Evolutionary conservation across 805 yeast species (phyloP).

Genomic region (Ogataea trehalophila): DNA sequence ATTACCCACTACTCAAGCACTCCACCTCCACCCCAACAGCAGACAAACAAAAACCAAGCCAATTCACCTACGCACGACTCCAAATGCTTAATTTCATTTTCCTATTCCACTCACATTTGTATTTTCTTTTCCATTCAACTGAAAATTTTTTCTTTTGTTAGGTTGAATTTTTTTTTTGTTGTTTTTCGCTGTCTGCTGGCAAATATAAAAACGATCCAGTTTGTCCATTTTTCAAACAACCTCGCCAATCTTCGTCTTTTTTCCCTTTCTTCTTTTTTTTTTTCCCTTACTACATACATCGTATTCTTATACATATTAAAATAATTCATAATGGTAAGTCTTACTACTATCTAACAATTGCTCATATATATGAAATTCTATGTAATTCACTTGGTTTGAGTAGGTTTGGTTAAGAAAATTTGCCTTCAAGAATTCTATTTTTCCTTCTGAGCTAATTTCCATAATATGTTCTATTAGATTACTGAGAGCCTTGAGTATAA

Average conservation of each 20-base stretch:
- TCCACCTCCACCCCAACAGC: neutral
- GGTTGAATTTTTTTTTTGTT: too few relatives aligned
- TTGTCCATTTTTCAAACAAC: neutral
- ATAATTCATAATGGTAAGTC: slow-evolving; percentile 1
- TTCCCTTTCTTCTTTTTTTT: neutral
- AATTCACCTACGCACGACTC: neutral
- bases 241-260: too few relatives aligned
- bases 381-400: neutral
- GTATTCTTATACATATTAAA: neutral
- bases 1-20: too few relatives aligned
- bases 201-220: slow-evolving; percentile 1
- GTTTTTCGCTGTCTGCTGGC: neutral
- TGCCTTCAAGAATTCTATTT: too few relatives aligned
- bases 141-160: neutral
- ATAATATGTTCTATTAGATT: too few relatives aligned
- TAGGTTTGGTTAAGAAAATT: too few relatives aligned
- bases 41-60: neutral
- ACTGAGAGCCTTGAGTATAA: too few relatives aligned
- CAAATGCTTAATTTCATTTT: too few relatives aligned
- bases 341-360: neutral
- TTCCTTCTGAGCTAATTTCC: too few relatives aligned
- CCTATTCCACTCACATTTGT: neutral
- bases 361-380: neutral
- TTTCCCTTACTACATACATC: neutral
- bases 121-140: slow-evolving; percentile 1